Base-by-base conservation (phyloP, 768 basidiomycete species). In the Phanerochaete carnosa region DNA sequence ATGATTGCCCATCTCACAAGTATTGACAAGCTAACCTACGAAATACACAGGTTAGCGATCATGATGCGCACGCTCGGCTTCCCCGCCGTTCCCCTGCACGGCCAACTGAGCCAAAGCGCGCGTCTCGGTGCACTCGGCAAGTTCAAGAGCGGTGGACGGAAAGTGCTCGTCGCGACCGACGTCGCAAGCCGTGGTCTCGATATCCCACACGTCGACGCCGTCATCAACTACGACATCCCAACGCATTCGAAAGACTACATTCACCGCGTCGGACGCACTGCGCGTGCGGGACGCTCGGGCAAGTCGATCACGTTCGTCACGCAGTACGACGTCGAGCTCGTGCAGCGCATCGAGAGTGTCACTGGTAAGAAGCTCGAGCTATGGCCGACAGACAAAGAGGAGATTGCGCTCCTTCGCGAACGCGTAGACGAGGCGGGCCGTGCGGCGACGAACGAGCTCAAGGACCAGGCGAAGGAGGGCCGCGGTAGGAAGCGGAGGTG, bases 171-270 rank as follows among this genome's bases (percentile, higher is more conserved):
- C 9, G 97, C 97, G 19, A 99, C 97, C 0, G 97, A 99, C 73
- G 87, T 99, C 58, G 97, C 97, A 26, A 93, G 90, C 74, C 88
- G 94, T 66, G 96, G 96, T 69, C 80, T 99, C 46, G 96, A 99
- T 74, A 95, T 99, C 61, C 95, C 95, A 12, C 85, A 89, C 28
- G 97, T 99, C 39, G 97, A 99, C 70, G 79, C 95, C 35, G 95
- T 99, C 59, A 92, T 99, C 75, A 99, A 99, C 75, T 99, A 93
- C 73, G 95, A 97, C 73, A 90, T 98, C 64, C 97, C 97, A 1
- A 93, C 93, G 0, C 93, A 98, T 72, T 98, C 95, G 16, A 98
- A 99, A 78, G 97, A 98, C 73, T 99, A 99, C 75, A 97, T 99
- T 53, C 97, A 99, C 72, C 87, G 97, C 46, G 97, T 99, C 11